These are phyloP conservation scores for Fusarium torulosum DNA, from an alignment of 2,329 filamentous ascomycete species.

Conservation along the genomic window DNA sequence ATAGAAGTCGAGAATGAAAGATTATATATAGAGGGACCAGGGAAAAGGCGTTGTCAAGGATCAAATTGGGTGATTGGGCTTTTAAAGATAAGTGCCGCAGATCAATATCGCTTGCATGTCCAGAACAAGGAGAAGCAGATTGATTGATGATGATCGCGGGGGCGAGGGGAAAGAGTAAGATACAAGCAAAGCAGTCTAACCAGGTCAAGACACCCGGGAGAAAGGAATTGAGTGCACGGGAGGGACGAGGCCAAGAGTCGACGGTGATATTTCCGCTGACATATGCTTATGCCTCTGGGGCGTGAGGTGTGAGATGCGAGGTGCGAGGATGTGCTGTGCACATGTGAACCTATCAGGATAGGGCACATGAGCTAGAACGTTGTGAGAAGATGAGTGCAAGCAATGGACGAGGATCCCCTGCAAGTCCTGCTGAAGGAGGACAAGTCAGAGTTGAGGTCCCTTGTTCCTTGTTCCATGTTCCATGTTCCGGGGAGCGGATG, in stretches of 20 bases:
- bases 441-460: slow-evolving; percentile 8
- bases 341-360: background rate
- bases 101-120: slow-evolving; percentile 24
- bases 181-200: slow-evolving; percentile 46
- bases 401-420: slow-evolving; percentile 40
- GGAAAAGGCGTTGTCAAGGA: background rate
- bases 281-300: slow-evolving; percentile 23
- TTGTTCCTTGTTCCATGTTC: slow-evolving; percentile 8
- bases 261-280: slow-evolving; percentile 27
- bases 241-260: slow-evolving; percentile 6
- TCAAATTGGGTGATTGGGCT: slow-evolving; percentile 3
- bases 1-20: background rate
- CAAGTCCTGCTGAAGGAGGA: slow-evolving; percentile 4
- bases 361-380: slow-evolving; percentile 19
- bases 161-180: slow-evolving; percentile 25
- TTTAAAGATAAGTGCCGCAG: slow-evolving; percentile 16
- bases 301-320: slow-evolving; percentile 1
- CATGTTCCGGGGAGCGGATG: slow-evolving; percentile 14
- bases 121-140: slow-evolving; percentile 26
- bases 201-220: slow-evolving; percentile 28
- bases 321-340: no score
- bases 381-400: slow-evolving; percentile 23
- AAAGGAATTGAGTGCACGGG: slow-evolving; percentile 20
- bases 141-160: slow-evolving; percentile 20
- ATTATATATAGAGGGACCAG: background rate